Base-by-base conservation (phyloP, 441 rosid species). In the Iberis amara region DNA sequence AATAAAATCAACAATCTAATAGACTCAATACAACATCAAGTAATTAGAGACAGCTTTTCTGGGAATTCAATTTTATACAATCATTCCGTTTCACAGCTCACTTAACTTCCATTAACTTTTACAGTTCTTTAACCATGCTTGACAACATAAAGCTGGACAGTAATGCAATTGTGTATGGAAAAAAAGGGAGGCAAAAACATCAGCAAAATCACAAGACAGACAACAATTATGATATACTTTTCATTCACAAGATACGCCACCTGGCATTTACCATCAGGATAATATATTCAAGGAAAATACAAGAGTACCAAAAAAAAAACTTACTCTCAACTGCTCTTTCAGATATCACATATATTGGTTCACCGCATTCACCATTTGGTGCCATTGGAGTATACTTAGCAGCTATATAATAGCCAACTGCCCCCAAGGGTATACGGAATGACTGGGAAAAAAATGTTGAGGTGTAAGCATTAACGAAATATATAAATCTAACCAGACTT, bases 361-460 rank as follows among this genome's bases (percentile, higher is more conserved):
- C 92, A 53, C 99, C 99, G 65, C 84, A 76, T 75, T 82, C 95
- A 50, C 96, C 95, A 68, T 81, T 82, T 27, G 77, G 70, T 57
- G 86, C 77, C 96, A 89, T 89, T 54, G 99, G 99, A 68, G 89
- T 75, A 68, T 82, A 94, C 71, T 86, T 94, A 35, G 78, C 97
- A 73, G 78, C 92, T 49, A 94, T 66, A 61, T 78, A 80, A 73
- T 68, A 76, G 39, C 87, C 97, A 69, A 94, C 96, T 27, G 97
- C 99, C 71, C 96, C 97, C 57, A 94, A 59, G 52, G 99, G 97
- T 73, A 94, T 79, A 26, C 99, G 97, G 63, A 94, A 81, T 69
- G 97, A 88, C 99, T 94, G 69, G 55, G 49, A 27, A 54, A 68
- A 71, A 73, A 48, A 38, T 4, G 24, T 65, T 23, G 15, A 46